Base-by-base conservation (phyloP, 2,329 filamentous ascomycete species). In the Aspergillus flavus region DNA sequence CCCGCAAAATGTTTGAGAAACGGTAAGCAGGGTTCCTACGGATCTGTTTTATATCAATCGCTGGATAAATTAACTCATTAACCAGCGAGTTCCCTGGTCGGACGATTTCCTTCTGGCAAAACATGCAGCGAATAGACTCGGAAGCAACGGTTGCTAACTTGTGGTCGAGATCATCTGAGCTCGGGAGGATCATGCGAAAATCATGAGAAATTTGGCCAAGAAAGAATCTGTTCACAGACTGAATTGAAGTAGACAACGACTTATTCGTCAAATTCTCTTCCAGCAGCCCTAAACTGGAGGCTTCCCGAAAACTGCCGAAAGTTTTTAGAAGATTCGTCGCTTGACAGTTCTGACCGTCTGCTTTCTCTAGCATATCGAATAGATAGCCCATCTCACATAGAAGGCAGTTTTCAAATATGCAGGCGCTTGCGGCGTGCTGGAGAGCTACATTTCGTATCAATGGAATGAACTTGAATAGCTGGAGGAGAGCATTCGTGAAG, bases 331-430 rank as follows among this genome's bases (percentile, higher is more conserved):
- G 86, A 73, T 99, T 99, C 0, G 94, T 97, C 16, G 95, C 95
- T 75, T 99, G 95, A 69, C 95, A 99, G 64, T 96, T 96, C 61
- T 94, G 91, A 0, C 94, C 94, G 66, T 91, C 91, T 2, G 95
- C 95, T 76, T 98, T 99, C 71, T 98, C 91, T 28, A 99, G 85
- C 95, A 99, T 99, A 74, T 99, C 96, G 71, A 97, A 96, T 11
- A 99, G 82, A 75, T 95, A 99, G 1, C 95, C 95, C 68, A 99
- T 84, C 78, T 99, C 95, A 78, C 95, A 99, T 1, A 99, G 81
- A 48, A 99, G 82, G 76, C 95, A 99, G 36, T 88, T 86, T 61
- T 96, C 93, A 69, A 87, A 88, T 2, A 93, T 83, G 74, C 95
- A 99, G 16, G 90, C 87, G 10, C 91, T 92, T 0, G 95, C 93